Conservation (phyloP, 306 rosid species). For the Acmispon strigosus region DNA sequence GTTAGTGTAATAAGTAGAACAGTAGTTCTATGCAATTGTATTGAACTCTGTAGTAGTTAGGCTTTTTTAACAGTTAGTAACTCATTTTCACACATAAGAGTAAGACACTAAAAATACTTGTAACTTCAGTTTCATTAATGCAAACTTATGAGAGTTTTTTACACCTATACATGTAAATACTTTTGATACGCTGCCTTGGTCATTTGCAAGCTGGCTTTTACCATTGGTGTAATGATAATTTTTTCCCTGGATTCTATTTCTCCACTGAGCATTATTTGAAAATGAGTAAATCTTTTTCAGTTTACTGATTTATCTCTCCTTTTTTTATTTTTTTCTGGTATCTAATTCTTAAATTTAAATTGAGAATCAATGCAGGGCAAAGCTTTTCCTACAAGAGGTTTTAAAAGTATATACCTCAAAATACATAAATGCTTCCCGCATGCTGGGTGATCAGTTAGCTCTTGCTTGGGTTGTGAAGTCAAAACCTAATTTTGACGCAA, state of each 20-base stretch:
- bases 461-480: constrained; percentile 91
- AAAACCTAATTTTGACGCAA: constrained; percentile 56
- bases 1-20: too few species aligned
- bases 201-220: not conserved
- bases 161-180: not conserved
- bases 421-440: constrained; percentile 67
- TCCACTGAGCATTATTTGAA: not conserved
- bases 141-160: not conserved
- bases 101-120: too few species aligned
- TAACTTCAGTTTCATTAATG: too few species aligned
- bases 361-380: constrained; percentile 54
- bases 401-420: constrained; percentile 55
- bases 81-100: too few species aligned
- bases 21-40: too few species aligned
- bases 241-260: not conserved
- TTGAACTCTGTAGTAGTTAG: too few species aligned
- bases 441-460: constrained; percentile 97
- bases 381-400: constrained; percentile 65
- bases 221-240: not conserved
- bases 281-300: not conserved
- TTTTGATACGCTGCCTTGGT: not conserved
- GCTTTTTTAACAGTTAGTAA: too few species aligned
- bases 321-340: not conserved
- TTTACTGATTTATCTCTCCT: not conserved
- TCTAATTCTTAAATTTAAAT: constrained; percentile 2